Base-by-base conservation (phyloP, 1,284 basidiomycete genomes). In the Filobasidium uniguttulatum region DNA sequence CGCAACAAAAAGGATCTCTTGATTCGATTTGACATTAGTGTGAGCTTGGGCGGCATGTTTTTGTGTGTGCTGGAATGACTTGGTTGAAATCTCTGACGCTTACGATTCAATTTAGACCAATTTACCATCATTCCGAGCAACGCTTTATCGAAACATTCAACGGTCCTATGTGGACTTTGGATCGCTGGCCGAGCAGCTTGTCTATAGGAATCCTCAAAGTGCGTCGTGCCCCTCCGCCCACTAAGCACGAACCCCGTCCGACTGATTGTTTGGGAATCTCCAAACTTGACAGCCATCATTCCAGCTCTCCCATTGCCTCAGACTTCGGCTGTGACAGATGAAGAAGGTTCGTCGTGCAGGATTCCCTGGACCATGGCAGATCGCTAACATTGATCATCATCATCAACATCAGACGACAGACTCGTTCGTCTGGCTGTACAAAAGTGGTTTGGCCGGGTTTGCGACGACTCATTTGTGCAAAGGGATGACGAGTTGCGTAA, bases 261-360 rank as follows among this genome's bases (percentile, higher is more conserved):
- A n/a, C n/a, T 26, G 6, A 3, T 9, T 3, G 17, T 20, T 17
- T 7, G 29, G 41, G 20, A 43, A 5, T 20, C 7, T 14, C 15
- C 17, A 7, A 14, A 6, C 5, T 5, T 43, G 15, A 10, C 23
- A 71, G 69, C 87, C 12, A 91, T 94, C 59, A 75, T 93, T 12
- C 85, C 90, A 12, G 90, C 90, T 3, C 75, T 94, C 10, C 89
- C 90, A 1, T 75, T 93, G 19, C 79, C 88, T 1, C 85, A 91
- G 57, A 94, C 89, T 0, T 91, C 88, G 2, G 90, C 90, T 1
- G 82, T 86, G 20, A 90, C 86, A 14, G 89, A 94, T 63, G 90
- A 94, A 70, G 91, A 96, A 69, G 87, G 71, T 72, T 36, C 19
- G 65, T 54, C 1, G 20, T 0, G 15, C 34, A 5, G 12, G 29